A percentile compares a stretch with the other conserved stretches of the same genome.
phyloP scores from a whole-genome alignment of 345 rosid genomes.

The Populus alba region DNA sequence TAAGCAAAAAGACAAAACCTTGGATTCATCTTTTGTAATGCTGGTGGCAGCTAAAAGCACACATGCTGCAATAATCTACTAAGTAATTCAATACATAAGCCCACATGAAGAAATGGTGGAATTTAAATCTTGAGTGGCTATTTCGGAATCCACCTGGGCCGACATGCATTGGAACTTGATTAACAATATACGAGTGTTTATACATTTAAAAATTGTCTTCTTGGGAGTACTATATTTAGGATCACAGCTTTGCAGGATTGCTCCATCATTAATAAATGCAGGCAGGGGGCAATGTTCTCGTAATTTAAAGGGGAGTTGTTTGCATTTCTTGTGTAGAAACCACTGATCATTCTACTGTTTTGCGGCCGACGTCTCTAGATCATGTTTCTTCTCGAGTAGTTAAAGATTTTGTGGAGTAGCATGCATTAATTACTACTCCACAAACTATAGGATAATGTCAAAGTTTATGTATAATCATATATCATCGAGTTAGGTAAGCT shows the following conservation, averaged over 20 bases:
- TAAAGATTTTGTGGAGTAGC: not conserved
- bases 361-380: not conserved
- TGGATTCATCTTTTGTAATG: slow-evolving; percentile 37
- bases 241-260: slow-evolving; percentile 7
- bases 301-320: not conserved
- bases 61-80: slow-evolving; percentile 16
- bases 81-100: not conserved
- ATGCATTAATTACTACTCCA: not conserved
- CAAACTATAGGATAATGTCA: not conserved
- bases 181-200: not conserved
- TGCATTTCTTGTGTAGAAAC: not conserved
- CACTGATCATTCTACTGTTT: not conserved
- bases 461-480: not conserved
- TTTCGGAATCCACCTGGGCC: slow-evolving; percentile 26
- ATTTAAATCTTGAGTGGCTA: slow-evolving; percentile 1
- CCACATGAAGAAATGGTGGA: slow-evolving; percentile 4
- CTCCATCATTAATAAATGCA: slow-evolving; percentile 2
- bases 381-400: not conserved
- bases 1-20: slow-evolving; percentile 45
- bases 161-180: slow-evolving; percentile 29
- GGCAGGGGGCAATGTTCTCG: not conserved
- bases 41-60: slow-evolving; percentile 48
- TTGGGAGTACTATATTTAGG: slow-evolving; percentile 10
- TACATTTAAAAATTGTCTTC: not conserved
- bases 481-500: not conserved